Conservation (phyloP, 2,329 filamentous ascomycete genomes). For the Colletotrichum spinosum region DNA sequence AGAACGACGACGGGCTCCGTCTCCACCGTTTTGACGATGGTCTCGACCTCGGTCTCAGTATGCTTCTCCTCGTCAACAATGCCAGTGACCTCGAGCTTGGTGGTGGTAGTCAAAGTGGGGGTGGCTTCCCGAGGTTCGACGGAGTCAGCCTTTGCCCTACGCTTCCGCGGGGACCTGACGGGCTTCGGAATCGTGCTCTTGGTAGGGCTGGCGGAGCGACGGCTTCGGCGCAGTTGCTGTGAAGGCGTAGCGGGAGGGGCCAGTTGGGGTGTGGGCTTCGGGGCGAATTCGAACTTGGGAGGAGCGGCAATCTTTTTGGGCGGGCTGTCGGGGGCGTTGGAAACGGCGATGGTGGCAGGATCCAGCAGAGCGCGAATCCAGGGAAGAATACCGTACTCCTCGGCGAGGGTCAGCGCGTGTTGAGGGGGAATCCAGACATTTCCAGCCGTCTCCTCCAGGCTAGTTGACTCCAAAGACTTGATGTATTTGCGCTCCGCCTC, state of each 20-base stretch:
- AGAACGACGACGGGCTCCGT: conserved; percentile 61
- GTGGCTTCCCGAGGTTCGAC: conserved; percentile 45
- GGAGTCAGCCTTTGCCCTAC: conserved; percentile 57
- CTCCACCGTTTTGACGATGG: conserved; percentile 59
- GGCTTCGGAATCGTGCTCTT: conserved; percentile 53
- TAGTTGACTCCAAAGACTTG: conserved; percentile 84
- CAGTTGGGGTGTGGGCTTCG: conserved; percentile 52
- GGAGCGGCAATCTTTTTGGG: conserved; percentile 84
- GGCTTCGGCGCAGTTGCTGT: conserved; percentile 56
- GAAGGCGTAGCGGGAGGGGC: conserved; percentile 61
- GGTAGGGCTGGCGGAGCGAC: conserved; percentile 69
- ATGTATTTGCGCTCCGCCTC: conserved; percentile 84
- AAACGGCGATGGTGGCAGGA: conserved; percentile 77
- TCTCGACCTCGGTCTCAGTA: conserved; percentile 46
- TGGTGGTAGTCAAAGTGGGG: conserved; percentile 28
- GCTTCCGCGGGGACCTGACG: conserved; percentile 63
- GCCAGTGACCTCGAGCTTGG: conserved; percentile 46
- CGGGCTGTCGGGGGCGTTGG: conserved; percentile 71
- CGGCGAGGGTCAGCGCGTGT: conserved; percentile 82
- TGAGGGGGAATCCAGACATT: conserved; percentile 95
- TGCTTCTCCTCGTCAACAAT: conserved; percentile 43
- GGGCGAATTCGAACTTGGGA: conserved; percentile 77
- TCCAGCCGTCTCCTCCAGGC: conserved; percentile 91
- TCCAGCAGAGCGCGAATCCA: conserved; percentile 97
- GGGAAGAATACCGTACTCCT: conserved; percentile 85